phyloP scores from a whole-genome alignment of 2,329 filamentous ascomycete genomes.

The Arthrobotrys sinensis region DNA sequence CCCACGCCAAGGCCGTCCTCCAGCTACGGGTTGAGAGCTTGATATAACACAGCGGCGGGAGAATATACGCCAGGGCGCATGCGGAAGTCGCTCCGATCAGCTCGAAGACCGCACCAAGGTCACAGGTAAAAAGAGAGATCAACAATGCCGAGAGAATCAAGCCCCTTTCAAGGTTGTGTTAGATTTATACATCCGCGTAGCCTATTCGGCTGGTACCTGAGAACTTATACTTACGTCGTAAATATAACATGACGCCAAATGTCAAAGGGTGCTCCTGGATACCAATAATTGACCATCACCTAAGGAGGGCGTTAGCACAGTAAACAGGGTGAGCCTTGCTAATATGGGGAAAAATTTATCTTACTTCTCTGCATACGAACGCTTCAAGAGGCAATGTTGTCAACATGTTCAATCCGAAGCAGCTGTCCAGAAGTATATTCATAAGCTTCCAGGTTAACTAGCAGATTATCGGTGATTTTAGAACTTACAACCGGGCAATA shows the following conservation, averaged over 20 bases:
- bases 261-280: constrained; percentile 81
- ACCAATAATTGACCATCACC: constrained; percentile 69
- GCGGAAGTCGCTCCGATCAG: constrained; percentile 95
- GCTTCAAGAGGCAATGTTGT: constrained; percentile 96
- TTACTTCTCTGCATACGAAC: constrained; percentile 88
- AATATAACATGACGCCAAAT: constrained; percentile 88
- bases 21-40: constrained; percentile 85
- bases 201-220: background rate
- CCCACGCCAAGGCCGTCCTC: constrained; percentile 80
- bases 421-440: constrained; percentile 67
- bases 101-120: constrained; percentile 94
- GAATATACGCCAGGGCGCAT: constrained; percentile 92
- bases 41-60: constrained; percentile 95
- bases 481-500: constrained; percentile 81
- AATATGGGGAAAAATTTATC: constrained; percentile 74
- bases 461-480: background rate
- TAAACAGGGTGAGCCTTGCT: constrained; percentile 81
- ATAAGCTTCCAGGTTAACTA: background rate
- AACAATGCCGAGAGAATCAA: constrained; percentile 85
- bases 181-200: background rate
- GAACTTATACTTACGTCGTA: constrained; percentile 72
- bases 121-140: constrained; percentile 87
- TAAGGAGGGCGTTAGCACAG: constrained; percentile 46
- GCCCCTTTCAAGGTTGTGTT: constrained; percentile 65
- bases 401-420: constrained; percentile 98